Evolutionary conservation across 139 green algal genomes (phyloP), one percentile per base, ranked within the genome.

Genomic region (Chlamydomonas incerta): DNA sequence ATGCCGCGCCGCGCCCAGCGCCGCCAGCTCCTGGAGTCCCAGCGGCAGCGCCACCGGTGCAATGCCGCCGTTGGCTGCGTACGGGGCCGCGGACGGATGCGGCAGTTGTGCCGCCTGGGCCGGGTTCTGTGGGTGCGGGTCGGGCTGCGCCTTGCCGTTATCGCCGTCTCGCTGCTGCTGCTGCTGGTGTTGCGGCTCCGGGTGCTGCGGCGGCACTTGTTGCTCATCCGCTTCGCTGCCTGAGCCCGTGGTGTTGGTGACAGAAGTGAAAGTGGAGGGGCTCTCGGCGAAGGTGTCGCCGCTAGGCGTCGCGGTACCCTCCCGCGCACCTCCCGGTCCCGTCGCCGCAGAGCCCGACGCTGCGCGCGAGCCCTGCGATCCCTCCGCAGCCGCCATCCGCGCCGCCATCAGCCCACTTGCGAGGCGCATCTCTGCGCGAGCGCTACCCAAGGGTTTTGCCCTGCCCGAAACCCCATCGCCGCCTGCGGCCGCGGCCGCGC

Each of bases 21-120:
- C 67, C 20, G 80, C 80, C 33, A 85, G 80, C 80, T 85, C 80
- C 67, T 69, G 66, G 14, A 85, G 50, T 2, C 47, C 80, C 29
- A 24, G 80, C 29, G 80, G 80, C 80, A 85, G 67, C 1, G 15
- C 8, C 31, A 60, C 66, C 3, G 26, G 2, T 18, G 26, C 20
- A 17, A 65, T 67, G 3, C 47, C 41, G 3, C 66, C 33, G 14
- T 52, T 20, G 9, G 33, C 14, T 28, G 6, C 46, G 0, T 2
- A 66, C 2, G 63, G 77, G 18, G 77, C 66, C 9, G 66, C 31
- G 24, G 80, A 67, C 9, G 80, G 47, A 0, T 67, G 80, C 50
- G 76, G 80, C 0, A 67, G 50, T 24, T 75, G 75, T 2, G 8
- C 21, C 41, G 17, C 55, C 13, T 60, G 58, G 10, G 18, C 50